Conservation (phyloP, 2,329 filamentous ascomycete genomes). For the Fusarium goolgardi region DNA sequence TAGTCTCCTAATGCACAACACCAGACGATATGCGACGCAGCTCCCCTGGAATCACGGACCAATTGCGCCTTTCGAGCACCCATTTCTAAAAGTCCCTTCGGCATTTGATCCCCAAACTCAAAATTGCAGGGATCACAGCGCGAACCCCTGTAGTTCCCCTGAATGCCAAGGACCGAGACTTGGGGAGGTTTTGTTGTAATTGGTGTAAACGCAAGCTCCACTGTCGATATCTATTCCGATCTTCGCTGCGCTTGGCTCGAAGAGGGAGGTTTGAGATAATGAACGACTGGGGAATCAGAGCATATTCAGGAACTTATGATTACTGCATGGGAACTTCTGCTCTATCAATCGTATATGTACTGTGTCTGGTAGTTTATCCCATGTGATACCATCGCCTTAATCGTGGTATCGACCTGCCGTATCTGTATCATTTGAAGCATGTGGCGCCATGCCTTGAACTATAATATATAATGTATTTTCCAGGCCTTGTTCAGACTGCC, state of each 20-base stretch:
- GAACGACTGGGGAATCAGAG: slow-evolving; percentile 6
- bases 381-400: neutral
- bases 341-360: neutral
- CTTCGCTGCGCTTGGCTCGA: slow-evolving; percentile 17
- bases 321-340: slow-evolving; percentile 17
- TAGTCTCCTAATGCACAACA: slow-evolving; percentile 2
- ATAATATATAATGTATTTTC: slow-evolving; percentile 1
- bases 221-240: slow-evolving; percentile 8
- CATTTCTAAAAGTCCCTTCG: slow-evolving; percentile 4
- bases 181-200: neutral
- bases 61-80: neutral
- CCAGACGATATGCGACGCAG: neutral
- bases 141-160: slow-evolving; percentile 9
- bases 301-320: slow-evolving; percentile 21
- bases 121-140: neutral
- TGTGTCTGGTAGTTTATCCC: neutral
- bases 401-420: neutral
- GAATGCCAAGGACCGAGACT: slow-evolving; percentile 14
- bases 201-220: neutral
- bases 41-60: slow-evolving; percentile 6
- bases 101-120: neutral
- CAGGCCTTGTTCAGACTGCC: slow-evolving; percentile 1
- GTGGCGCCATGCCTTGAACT: neutral
- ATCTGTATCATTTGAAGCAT: neutral
- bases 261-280: slow-evolving; percentile 22